Evolutionary conservation across 1,139 yeast species (phyloP), one percentile per base, ranked within the genome.

Genomic region (Keqinozyma sinolaborantium): DNA sequence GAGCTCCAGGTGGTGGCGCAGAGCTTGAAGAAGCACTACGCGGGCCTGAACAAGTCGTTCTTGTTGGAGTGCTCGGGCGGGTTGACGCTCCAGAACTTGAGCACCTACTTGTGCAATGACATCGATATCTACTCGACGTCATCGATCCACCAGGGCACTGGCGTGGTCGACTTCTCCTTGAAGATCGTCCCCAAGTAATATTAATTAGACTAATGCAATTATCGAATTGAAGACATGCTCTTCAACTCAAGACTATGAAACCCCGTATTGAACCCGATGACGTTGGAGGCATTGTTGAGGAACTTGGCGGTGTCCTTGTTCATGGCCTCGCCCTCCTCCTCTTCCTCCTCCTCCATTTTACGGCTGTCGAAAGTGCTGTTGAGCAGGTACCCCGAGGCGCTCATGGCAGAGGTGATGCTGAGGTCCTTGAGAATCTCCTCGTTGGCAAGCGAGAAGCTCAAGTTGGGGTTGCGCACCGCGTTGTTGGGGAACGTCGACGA

Each of bases 41-140:
- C 56, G 3, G 78, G 76, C 9, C 49, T 55, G 23, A 64, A 68
- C 42, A 68, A 67, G 33, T 54, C 66, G 4, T 85, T 84, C 47
- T 58, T 86, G 42, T 70, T 90, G 37, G 97, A 90, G 56, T 88
- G 97, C 58, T 82, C 94, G 31, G 97, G 97, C 18, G 97, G 97
- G 0, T 70, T 90, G 42, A 83, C 85, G 4, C 65, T 80, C 43
- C 70, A 74, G 4, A 90, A 88, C 54, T 64, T 90, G 41, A 58
- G 65, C 24, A 61, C 69, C 10, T 90, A 75, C 50, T 67, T 90
- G 47, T 79, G 87, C 47, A 75, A 83, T 43, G 90, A 83, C 40
- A 79, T 90, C 42, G 97, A 90, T 49, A 81, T 90, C 40, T 90
- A 87, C 64, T 83, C 95, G 25, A 90, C 97, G 1, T 82, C 95